Conservation (phyloP, 306 rosid genomes). For the Mimosa pudica region DNA sequence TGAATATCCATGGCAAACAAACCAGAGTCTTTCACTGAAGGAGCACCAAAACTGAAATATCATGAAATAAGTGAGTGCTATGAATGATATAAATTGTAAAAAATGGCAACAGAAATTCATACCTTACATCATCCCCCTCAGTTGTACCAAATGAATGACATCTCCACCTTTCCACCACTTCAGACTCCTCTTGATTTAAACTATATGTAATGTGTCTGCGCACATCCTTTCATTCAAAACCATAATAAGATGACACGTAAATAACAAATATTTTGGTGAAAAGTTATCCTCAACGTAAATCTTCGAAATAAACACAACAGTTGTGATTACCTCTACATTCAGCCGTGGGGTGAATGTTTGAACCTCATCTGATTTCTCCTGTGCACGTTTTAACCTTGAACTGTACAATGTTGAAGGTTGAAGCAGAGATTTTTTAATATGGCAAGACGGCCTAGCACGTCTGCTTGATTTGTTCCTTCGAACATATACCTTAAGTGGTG, state of each 20-base stretch:
- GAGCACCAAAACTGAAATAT: neutral
- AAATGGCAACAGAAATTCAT: neutral
- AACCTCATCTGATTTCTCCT: neutral
- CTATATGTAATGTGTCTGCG: conserved; percentile 12
- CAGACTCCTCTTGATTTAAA: conserved; percentile 10
- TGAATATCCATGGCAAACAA: conserved; percentile 14
- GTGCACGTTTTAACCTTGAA: neutral
- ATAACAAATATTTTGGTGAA: neutral
- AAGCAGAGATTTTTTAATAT: neutral
- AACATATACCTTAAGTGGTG: neutral
- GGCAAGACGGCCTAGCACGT: neutral
- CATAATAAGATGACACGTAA: neutral
- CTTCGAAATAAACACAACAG: neutral
- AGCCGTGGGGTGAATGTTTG: neutral
- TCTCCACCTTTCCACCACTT: conserved; percentile 20
- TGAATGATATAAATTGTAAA: neutral
- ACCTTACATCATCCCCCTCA: neutral
- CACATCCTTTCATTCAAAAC: conserved; percentile 10
- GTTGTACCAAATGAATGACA: neutral
- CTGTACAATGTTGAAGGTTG: conserved; percentile 1
- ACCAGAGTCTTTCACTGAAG: conserved; percentile 10
- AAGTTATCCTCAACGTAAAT: neutral
- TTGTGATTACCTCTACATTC: conserved; percentile 7
- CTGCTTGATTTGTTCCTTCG: neutral
- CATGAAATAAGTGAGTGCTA: conserved; percentile 7